These are phyloP conservation scores for Kwoniella dejecticola DNA, from an alignment of 768 basidiomycete genomes.

Conservation along the genomic window DNA sequence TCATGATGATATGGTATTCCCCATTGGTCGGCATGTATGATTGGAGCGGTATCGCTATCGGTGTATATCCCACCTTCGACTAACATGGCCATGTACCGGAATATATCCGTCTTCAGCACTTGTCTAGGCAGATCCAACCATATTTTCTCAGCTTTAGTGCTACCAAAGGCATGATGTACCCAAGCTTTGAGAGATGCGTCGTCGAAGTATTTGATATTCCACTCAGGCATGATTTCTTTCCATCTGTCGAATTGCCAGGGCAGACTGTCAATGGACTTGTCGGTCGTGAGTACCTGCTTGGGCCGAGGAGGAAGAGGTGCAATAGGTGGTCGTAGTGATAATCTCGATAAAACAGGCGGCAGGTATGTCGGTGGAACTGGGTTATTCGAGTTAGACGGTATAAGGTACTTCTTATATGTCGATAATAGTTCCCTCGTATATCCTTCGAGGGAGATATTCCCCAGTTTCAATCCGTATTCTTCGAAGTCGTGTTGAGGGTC, in stretches of 20 bases:
- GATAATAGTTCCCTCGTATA: conserved; percentile 35
- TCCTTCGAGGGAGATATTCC: conserved; percentile 25
- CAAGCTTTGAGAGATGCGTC: conserved; percentile 36
- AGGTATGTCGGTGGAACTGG: conserved; percentile 12
- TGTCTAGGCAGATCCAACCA: conserved; percentile 38
- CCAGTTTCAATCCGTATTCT: conserved; percentile 31
- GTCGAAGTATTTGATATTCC: conserved; percentile 41
- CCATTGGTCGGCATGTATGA: conserved; percentile 45
- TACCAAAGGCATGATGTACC: conserved; percentile 38
- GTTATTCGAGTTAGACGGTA: not conserved
- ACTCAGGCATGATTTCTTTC: conserved; percentile 43
- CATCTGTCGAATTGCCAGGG: conserved; percentile 40
- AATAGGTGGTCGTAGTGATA: conserved; percentile 38
- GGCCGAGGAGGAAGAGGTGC: conserved; percentile 32
- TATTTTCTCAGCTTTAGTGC: conserved; percentile 33
- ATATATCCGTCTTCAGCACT: conserved; percentile 45
- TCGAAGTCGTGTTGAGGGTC: conserved; percentile 25
- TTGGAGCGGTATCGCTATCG: conserved; percentile 36
- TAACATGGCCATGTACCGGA: conserved; percentile 45
- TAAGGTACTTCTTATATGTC: conserved; percentile 32
- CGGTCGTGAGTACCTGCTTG: conserved; percentile 39
- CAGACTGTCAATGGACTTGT: conserved; percentile 30
- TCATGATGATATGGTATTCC: conserved; percentile 35
- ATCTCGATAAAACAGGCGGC: conserved; percentile 35
- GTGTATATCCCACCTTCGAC: conserved; percentile 49